Percentiles rank a stretch among this genome's conserved stretches.
Evolutionary conservation across 192 early-diverging fungal genomes (phyloP).

Genomic region (Coemansia sp.): DNA sequence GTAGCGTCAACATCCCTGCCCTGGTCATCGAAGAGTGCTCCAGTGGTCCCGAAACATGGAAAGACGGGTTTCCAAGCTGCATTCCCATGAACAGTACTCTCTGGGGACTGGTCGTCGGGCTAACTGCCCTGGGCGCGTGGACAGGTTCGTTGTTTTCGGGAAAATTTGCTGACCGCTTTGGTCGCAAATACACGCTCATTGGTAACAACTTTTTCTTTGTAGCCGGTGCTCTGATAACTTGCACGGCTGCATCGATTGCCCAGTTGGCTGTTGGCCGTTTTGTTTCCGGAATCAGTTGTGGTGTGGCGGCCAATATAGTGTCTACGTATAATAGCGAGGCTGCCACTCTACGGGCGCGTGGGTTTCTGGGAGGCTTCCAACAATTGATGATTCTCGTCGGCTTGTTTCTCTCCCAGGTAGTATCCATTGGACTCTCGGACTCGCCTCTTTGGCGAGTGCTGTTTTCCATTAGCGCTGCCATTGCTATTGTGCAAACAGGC

Average conservation of each 20-base stretch:
- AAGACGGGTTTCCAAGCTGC: conserved; percentile 56
- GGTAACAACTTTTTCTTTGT: conserved; percentile 63
- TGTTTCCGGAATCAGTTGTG: conserved; percentile 72
- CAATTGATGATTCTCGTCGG: conserved; percentile 82
- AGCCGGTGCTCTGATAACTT: conserved; percentile 60
- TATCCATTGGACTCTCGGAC: conserved; percentile 61
- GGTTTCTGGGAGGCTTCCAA: conserved; percentile 74
- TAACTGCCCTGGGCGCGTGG: conserved; percentile 68
- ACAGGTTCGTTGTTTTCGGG: conserved; percentile 70
- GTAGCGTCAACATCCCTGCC: conserved; percentile 54
- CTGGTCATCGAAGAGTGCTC: conserved; percentile 52
- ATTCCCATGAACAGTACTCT: conserved; percentile 65
- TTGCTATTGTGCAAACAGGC: conserved; percentile 61
- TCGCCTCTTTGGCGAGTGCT: conserved; percentile 69
- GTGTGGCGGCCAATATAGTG: conserved; percentile 69
- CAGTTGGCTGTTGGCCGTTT: conserved; percentile 65
- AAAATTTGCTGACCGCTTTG: conserved; percentile 59
- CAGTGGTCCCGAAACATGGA: conserved; percentile 37
- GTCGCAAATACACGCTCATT: conserved; percentile 65
- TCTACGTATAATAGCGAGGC: conserved; percentile 81
- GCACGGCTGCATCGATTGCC: conserved; percentile 51
- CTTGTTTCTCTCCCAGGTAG: conserved; percentile 69
- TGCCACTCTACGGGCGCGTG: conserved; percentile 63
- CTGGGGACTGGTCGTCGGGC: conserved; percentile 57
- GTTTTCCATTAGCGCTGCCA: conserved; percentile 56